These are phyloP conservation scores for Zarea fungicola DNA, from an alignment of 2,329 filamentous ascomycete genomes.

Conservation along the genomic window DNA sequence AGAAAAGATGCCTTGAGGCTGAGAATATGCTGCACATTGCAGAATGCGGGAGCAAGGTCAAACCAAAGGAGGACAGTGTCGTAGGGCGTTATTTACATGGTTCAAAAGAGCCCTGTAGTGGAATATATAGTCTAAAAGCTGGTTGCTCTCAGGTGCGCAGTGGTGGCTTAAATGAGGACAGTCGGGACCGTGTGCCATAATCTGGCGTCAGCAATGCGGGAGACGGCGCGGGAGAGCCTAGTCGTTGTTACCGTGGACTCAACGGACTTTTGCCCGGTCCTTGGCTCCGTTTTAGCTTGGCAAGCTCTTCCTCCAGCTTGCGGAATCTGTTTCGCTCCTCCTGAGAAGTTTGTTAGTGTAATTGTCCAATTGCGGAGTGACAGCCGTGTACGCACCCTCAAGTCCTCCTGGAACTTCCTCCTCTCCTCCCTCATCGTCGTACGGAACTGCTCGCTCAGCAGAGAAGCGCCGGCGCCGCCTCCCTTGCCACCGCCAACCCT, in stretches of 20 bases:
- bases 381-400: conserved; percentile 35
- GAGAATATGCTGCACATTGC: too few relatives aligned
- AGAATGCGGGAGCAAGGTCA: background rate
- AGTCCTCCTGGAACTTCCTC: conserved; percentile 51
- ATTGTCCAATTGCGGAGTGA: background rate
- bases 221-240: conserved; percentile 7
- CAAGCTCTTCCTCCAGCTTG: conserved; percentile 47
- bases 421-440: conserved; percentile 52
- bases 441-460: conserved; percentile 53
- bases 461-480: conserved; percentile 40
- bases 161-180: background rate
- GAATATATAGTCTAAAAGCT: background rate
- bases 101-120: background rate
- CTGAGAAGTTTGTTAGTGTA: conserved; percentile 31
- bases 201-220: conserved; percentile 8
- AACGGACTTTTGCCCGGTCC: conserved; percentile 39
- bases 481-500: conserved; percentile 33
- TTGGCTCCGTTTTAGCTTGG: conserved; percentile 36
- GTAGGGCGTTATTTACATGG: conserved; percentile 1
- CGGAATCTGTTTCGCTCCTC: conserved; percentile 45
- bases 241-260: conserved; percentile 30
- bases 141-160: conserved; percentile 4
- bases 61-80: too few relatives aligned
- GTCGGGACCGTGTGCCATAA: conserved; percentile 2
- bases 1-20: too few relatives aligned